Conservation (phyloP, 2,329 filamentous ascomycete species). For the Colletotrichum sublineola region DNA sequence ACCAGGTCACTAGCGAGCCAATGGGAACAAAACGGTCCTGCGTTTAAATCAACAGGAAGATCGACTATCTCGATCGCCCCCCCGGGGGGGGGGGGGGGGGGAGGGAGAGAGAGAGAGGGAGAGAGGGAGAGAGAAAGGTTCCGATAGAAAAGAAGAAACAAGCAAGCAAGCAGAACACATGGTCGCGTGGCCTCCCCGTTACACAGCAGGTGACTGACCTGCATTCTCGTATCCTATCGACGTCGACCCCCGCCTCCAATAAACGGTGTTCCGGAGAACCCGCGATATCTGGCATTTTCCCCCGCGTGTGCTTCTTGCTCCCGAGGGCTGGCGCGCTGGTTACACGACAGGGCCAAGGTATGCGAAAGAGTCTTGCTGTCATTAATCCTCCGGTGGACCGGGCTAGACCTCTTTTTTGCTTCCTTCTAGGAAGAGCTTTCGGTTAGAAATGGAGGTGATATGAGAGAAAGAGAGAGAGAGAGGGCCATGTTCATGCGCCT, state of each 20-base stretch:
- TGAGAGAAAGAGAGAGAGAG: neutral
- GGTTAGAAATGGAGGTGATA: no score
- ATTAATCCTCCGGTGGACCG: conserved; percentile 34
- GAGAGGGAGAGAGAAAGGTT: no score
- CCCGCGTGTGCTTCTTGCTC: conserved; percentile 2
- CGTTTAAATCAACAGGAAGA: conserved; percentile 25
- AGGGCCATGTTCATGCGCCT: neutral
- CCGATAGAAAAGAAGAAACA: conserved; percentile 16
- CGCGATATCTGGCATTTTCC: conserved; percentile 29
- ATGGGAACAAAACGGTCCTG: conserved; percentile 16
- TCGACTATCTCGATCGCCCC: conserved; percentile 19
- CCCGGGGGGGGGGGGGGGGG: conserved; percentile 1
- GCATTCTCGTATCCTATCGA: conserved; percentile 26
- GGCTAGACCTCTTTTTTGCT: neutral
- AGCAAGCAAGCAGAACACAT: conserved; percentile 16
- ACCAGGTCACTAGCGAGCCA: conserved; percentile 12
- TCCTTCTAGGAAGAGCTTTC: no score
- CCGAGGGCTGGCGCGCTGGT: conserved; percentile 9
- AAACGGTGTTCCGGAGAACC: conserved; percentile 19
- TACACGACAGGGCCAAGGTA: conserved; percentile 40
- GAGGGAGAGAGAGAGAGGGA: no score
- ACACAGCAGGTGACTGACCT: conserved; percentile 36
- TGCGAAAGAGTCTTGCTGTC: conserved; percentile 16
- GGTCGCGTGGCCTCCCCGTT: conserved; percentile 22
- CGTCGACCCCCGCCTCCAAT: neutral